phyloP scores from a whole-genome alignment of 2,329 filamentous ascomycete species.

The Orbilia javanica region DNA sequence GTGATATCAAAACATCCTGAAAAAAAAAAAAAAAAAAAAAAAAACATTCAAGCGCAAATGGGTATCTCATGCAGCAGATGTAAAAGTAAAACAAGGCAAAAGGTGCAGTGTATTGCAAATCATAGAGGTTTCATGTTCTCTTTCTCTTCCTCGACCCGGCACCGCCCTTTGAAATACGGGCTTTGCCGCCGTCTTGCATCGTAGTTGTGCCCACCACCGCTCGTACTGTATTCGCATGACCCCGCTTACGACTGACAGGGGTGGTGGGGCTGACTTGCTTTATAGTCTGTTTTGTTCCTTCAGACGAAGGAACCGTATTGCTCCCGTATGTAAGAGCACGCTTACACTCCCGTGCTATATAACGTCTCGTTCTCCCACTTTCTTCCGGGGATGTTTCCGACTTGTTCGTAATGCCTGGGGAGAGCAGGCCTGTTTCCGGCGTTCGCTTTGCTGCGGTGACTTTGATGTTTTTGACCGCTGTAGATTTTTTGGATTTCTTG shows the following conservation, averaged over 20 bases:
- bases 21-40: background rate
- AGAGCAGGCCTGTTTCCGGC: constrained; percentile 40
- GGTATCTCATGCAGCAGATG: background rate
- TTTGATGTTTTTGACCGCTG: constrained; percentile 7
- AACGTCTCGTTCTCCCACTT: constrained; percentile 31
- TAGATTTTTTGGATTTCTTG: background rate
- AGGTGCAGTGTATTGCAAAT: background rate
- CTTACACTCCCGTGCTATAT: constrained; percentile 47
- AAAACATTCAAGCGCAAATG: background rate
- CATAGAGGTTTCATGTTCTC: background rate
- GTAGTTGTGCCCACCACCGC: background rate
- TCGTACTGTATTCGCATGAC: constrained; percentile 2
- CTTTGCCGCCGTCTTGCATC: constrained; percentile 26
- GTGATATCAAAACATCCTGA: background rate
- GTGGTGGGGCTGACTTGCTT: constrained; percentile 7
- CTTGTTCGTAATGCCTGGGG: constrained; percentile 39
- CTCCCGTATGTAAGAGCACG: constrained; percentile 38
- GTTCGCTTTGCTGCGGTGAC: background rate
- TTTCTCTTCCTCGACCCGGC: constrained; percentile 34
- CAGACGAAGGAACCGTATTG: background rate
- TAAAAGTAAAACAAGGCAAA: background rate
- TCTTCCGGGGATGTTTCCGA: constrained; percentile 51
- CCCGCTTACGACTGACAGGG: constrained; percentile 21
- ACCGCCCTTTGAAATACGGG: constrained; percentile 2
- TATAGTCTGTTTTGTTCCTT: background rate